Evolutionary conservation across 1,284 basidiomycete species (phyloP), one percentile per base, ranked within the genome.

Genomic region (Marasmius tenuissimus): DNA sequence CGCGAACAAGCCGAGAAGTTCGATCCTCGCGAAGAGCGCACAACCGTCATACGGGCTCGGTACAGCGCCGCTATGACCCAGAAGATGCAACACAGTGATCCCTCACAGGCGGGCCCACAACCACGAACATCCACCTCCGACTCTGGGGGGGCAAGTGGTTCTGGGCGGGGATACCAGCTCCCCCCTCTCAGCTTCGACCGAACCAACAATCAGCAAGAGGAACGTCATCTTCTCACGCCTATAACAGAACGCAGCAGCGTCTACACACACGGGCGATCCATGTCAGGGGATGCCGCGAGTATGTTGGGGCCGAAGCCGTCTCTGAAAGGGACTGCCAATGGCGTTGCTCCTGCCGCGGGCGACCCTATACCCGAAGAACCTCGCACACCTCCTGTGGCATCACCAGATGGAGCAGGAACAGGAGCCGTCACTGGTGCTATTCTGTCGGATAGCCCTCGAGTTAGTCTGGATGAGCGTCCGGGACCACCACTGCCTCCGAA

Each of bases 1-100:
- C 86, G 94, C 55, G 94, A 96, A 67, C 78, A 87, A 12, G 93
- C 92, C 14, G 90, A 96, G 72, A 78, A 76, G 40, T 78, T 94
- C 66, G 92, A 97, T 71, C 88, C 91, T 61, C 82, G 92, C 54
- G 89, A 93, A 61, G 91, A 92, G 67, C 84, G 84, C 39, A 93
- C 92, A 2, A 87, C 91, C 2, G 78, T 78, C 7, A 83, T 93
- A 64, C 84, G 93, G 9, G 77, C 82, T 7, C 79, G 82, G 58
- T 81, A 94, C 61, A 78, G 85, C 61, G 78, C 80, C 40, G 84
- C 94, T 39, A 79, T 94, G 12, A 76, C 82, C 49, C 83, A 88
- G 53, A 85, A 89, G 58, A 87, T 95, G 84, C 81, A 77, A 47
- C 78, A 78, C 42, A 63, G 61, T 60, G 70, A 72, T 62, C 61